Evolutionary conservation across 108 stramenopile species (phyloP), one percentile per base, ranked within the genome.

Genomic region (Discostella pseudostelligera): DNA sequence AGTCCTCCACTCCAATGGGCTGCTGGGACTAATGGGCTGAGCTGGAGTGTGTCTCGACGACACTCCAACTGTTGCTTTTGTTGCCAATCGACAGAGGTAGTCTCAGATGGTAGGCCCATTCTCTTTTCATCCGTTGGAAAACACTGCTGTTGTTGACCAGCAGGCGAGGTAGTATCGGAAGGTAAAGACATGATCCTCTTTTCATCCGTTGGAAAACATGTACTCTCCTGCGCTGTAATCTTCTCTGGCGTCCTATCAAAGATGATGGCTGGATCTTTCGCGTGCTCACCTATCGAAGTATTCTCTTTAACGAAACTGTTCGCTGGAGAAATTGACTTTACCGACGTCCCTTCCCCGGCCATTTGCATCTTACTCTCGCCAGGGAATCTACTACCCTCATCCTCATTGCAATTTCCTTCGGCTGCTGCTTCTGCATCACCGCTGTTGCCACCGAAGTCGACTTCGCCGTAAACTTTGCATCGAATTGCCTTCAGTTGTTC

Each of bases 1-100:
- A 51, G 37, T 13, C 74, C 74, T 1, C 74, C 74, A 37, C 74
- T 68, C 74, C 74, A 76, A 62, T 48, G 46, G 13, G 74, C 74
- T n/a, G 61, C 67, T 21, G 74, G 67, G 22, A 68, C 39, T 17
- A 76, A 24, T 0, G 44, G 29, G 2, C 14, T 44, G 49, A 28
- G 44, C 4, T 26, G 35, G 13, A 35, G 53, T 8, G 14, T 13
- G 13, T 12, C 10, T 54, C 26, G 28, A 14, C 3, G 8, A 10
- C 29, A 26, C 14, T 26, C 28, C 39, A 2, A 1, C 17, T 21
- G 20, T 32, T 58, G n/a, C 14, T 13, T 6, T 32, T 42, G 24
- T 14, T 50, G 7, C 9, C 32, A 16, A 2, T 36, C 19, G 8
- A n/a, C 9, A 46, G 21, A 25, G 14, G 9, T 63, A 12, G 11